Base-by-base conservation (phyloP, 805 yeast genomes). In the Lachancea cidri region DNA sequence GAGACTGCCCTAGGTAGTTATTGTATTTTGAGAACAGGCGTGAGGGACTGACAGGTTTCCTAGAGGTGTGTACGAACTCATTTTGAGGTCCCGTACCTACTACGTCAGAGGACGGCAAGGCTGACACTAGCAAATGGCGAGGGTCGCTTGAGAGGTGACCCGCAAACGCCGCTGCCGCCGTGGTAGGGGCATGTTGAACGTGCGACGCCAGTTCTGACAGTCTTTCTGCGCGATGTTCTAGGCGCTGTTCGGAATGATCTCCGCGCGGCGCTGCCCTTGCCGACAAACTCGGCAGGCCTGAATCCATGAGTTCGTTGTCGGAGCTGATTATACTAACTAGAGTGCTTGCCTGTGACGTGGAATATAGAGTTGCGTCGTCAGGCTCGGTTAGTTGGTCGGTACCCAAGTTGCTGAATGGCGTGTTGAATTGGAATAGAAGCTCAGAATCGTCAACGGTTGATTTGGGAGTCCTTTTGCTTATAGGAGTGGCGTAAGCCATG, bases 401-500 rank as follows among this genome's bases (percentile, higher is more conserved):
- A 11, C 13, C 33, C 11, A 14, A 4, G 9, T 4, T 31, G 35
- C 39, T 38, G 31, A 49, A 35, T 9, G 53, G 48, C 24, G 53
- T 30, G 35, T 44, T 47, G 39, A 49, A 45, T 31, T 49, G 51
- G 29, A 48, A 48, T 18, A 48, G 34, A 22, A 48, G 35, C 11
- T 41, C 44, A 14, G 44, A 36, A 20, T 41, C 44, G n/a, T 41
- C 44, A 11, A 22, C 27, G 27, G 27, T 7, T 7, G 27, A 7
- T 11, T 22, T 22, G 27, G 27, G 11, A 22, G 27, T 7, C 11
- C 27, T 7, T 11, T 7, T 22, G 27, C 9, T 22, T 7, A 22
- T 22, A 11, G 27, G 27, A 22, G 27, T 22, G 27, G 27, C 27
- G 27, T 22, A 22, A 7, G 27, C 27, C 27, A 22, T 22, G 27